Base-by-base conservation (phyloP, 176 grass and related monocot genomes). In the Cenchrus fungigraminus region DNA sequence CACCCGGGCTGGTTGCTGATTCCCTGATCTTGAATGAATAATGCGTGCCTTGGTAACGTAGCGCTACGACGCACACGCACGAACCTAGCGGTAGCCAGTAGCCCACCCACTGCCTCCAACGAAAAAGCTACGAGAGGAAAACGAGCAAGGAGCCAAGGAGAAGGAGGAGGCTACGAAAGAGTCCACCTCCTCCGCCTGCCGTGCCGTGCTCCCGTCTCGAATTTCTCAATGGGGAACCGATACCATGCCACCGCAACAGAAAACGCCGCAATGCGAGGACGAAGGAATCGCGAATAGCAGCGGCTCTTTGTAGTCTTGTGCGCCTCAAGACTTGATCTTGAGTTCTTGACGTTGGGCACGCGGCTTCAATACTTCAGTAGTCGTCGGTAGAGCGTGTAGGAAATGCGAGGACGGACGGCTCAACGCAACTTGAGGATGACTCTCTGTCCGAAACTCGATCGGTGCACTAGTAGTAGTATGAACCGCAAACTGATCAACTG, bases 21-120 rank as follows among this genome's bases (percentile, higher is more conserved):
- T 70, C 67, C 40, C 2, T 44, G 43, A 6, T 44, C 4, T 3
- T 46, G 44, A n/a, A 47, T 46, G 40, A 70, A 71, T 44, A 45
- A 45, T 68, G 44, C 20, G 44, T 50, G 69, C 69, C 69, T 72
- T 72, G 69, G 69, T 72, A 72, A 72, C 45, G 45, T 72, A 72
- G 45, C 47, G 45, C 69, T 50, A 50, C 20, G 68, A 50, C n/a
- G 12, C n/a, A 6, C n/a, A 6, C 37, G 37, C 37, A 40, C 37
- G 37, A 2, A 40, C 14, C 67, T 70, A 71, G 20, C 9, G 2
- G 66, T 28, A 25, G n/a, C 7, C 6, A 17, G 37, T 40, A 40
- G 37, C 37, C 37, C 16, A 69, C 16, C 40, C 1, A 6, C 66
- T 10, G 37, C 66, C 34, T 70, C 10, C 42, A 12, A n/a, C 34